Conservation (phyloP, 2,329 filamentous ascomycete species). For the Fusarium nematophilum region DNA sequence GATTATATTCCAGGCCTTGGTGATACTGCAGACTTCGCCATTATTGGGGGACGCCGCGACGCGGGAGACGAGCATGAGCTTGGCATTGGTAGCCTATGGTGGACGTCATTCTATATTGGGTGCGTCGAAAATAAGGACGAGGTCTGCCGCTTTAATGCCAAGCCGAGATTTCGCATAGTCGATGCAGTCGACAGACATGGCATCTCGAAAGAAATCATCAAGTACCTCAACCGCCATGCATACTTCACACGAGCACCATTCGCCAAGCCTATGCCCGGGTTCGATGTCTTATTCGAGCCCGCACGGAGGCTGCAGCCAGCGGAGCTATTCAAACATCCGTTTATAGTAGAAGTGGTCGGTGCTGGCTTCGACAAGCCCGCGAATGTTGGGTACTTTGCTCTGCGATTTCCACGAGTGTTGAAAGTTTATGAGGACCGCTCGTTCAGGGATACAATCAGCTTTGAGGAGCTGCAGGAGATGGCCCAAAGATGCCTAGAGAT, state of each 20-base stretch:
- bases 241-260: conserved; percentile 53
- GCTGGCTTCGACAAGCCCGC: conserved; percentile 72
- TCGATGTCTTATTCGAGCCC: conserved; percentile 5
- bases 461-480: too few relatives aligned
- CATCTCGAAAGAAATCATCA: conserved; percentile 51
- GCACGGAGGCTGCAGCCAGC: conserved; percentile 37
- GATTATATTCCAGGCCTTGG: conserved; percentile 61
- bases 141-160: conserved; percentile 57
- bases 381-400: conserved; percentile 72
- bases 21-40: conserved; percentile 79
- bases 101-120: conserved; percentile 80
- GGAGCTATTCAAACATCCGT: conserved; percentile 71
- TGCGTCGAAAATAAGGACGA: conserved; percentile 73
- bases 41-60: conserved; percentile 78
- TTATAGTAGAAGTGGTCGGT: conserved; percentile 78
- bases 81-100: conserved; percentile 64
- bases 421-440: too few relatives aligned
- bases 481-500: too few relatives aligned
- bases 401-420: too few relatives aligned
- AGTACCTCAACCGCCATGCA: conserved; percentile 58
- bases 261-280: conserved; percentile 35
- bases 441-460: too few relatives aligned
- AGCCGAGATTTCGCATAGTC: conserved; percentile 49
- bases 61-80: conserved; percentile 66
- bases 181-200: conserved; percentile 60